These are phyloP conservation scores for Coleophoma eucalyptorum DNA, from an alignment of 2,329 filamentous ascomycete species.

Conservation along the genomic window DNA sequence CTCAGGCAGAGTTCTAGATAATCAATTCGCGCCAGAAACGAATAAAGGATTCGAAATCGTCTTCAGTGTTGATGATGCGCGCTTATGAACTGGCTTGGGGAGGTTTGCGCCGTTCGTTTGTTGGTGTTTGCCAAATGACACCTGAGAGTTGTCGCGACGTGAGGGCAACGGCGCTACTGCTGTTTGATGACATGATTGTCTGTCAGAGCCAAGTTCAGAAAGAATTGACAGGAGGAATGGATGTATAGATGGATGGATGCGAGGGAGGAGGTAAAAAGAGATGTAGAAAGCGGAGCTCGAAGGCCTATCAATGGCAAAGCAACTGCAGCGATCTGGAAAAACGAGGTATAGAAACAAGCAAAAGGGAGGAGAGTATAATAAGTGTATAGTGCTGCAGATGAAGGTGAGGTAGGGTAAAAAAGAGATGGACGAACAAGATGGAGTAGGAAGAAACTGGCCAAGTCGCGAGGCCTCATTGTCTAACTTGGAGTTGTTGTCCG, in stretches of 20 bases:
- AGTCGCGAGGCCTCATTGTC: too few species aligned
- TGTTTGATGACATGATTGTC: slow-evolving; percentile 33
- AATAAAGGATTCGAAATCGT: not conserved
- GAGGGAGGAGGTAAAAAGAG: slow-evolving; percentile 12
- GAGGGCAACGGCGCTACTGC: slow-evolving; percentile 21
- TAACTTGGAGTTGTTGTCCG: too few species aligned
- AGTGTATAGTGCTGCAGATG: slow-evolving; percentile 7
- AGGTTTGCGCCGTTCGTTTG: slow-evolving; percentile 6
- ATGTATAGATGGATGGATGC: not conserved
- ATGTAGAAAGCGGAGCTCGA: slow-evolving; percentile 14
- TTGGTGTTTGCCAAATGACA: slow-evolving; percentile 26
- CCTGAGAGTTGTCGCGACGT: slow-evolving; percentile 20
- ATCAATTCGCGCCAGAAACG: not conserved
- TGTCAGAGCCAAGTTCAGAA: slow-evolving; percentile 29
- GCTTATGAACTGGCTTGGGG: slow-evolving; percentile 13
- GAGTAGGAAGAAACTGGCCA: slow-evolving; percentile 9
- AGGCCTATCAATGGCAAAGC: slow-evolving; percentile 16
- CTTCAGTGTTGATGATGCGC: not conserved
- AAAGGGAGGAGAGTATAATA: slow-evolving; percentile 11
- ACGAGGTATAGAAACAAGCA: slow-evolving; percentile 3
- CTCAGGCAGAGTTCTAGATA: not conserved
- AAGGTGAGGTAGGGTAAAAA: slow-evolving; percentile 16
- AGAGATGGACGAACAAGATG: slow-evolving; percentile 29
- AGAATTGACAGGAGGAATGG: slow-evolving; percentile 9
- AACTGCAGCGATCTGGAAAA: slow-evolving; percentile 8